Evolutionary conservation across 106 monocot species (phyloP).

Genomic region (Acorus calamus): DNA sequence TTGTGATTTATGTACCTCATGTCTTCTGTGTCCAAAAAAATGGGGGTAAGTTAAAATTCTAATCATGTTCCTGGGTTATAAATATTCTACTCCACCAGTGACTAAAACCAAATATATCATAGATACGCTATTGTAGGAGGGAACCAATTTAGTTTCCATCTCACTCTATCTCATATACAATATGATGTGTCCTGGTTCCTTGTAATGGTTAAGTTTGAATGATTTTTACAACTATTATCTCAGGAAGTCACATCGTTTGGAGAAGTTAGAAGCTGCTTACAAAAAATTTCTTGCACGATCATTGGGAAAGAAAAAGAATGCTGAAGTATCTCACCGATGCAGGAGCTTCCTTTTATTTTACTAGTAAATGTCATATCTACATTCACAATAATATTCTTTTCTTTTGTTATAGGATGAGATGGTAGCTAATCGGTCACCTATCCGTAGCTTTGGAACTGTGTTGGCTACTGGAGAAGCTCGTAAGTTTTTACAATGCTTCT

Average conservation of each 20-base stretch:
- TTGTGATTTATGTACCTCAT: too few relatives aligned
- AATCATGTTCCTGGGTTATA: too few relatives aligned
- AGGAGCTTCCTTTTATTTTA: too few relatives aligned
- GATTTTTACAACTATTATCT: not conserved
- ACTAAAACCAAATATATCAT: too few relatives aligned
- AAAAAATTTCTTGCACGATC: slow-evolving; percentile 54
- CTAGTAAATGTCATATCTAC: too few relatives aligned
- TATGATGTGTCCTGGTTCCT: not conserved
- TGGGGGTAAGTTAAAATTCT: too few relatives aligned
- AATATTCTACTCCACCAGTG: too few relatives aligned
- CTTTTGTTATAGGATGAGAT: slow-evolving; percentile 34
- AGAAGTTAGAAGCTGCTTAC: slow-evolving; percentile 61
- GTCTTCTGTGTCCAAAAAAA: too few relatives aligned
- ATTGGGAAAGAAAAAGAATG: slow-evolving; percentile 22
- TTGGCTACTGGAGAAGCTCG: slow-evolving; percentile 24
- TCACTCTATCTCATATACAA: too few relatives aligned
- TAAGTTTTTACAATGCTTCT: slow-evolving; percentile 9
- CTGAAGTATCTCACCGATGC: slow-evolving; percentile 24
- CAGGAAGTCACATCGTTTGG: slow-evolving; percentile 63
- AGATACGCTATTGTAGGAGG: too few relatives aligned
- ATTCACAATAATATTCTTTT: not conserved
- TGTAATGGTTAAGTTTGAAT: not conserved
- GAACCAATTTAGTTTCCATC: too few relatives aligned
- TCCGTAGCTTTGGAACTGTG: slow-evolving; percentile 72
- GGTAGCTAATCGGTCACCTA: slow-evolving; percentile 18